A percentile compares a stretch with the other conserved stretches of the same genome.
phyloP scores from a whole-genome alignment of 257 asterid genomes.

The Solanum rostratum region DNA sequence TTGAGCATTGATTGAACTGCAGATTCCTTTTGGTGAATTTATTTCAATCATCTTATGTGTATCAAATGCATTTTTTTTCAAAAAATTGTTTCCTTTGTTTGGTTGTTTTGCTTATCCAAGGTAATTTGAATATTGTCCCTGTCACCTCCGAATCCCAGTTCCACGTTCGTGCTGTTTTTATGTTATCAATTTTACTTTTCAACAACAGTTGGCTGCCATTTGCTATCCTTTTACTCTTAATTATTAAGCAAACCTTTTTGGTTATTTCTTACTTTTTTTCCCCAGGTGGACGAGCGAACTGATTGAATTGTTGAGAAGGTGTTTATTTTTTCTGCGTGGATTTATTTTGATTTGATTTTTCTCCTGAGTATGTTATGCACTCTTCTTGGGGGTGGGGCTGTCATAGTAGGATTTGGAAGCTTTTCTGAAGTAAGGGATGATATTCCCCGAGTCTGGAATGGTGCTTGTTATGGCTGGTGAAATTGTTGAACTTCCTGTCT shows the following conservation, averaged over 20 bases:
- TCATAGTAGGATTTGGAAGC: background rate
- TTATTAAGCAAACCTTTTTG: background rate
- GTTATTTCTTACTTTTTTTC: background rate
- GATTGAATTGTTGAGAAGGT: background rate
- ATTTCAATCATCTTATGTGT: background rate
- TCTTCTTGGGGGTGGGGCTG: background rate
- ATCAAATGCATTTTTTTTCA: background rate
- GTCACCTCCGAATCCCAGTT: background rate
- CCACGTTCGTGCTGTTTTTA: background rate
- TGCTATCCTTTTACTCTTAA: background rate
- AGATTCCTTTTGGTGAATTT: background rate
- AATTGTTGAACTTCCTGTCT: background rate
- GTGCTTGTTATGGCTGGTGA: background rate
- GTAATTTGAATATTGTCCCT: background rate
- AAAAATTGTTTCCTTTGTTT: background rate
- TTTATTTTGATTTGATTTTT: background rate
- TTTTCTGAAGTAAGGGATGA: background rate
- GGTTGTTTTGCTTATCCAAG: background rate
- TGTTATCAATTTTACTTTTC: background rate
- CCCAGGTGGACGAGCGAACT: no score
- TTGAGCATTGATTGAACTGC: background rate
- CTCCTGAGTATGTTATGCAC: background rate
- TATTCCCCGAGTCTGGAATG: background rate
- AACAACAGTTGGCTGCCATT: background rate
- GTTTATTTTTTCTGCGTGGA: background rate